These are phyloP conservation scores for Diaporthe capsici DNA, from an alignment of 2,329 filamentous ascomycete genomes.

Conservation along the genomic window DNA sequence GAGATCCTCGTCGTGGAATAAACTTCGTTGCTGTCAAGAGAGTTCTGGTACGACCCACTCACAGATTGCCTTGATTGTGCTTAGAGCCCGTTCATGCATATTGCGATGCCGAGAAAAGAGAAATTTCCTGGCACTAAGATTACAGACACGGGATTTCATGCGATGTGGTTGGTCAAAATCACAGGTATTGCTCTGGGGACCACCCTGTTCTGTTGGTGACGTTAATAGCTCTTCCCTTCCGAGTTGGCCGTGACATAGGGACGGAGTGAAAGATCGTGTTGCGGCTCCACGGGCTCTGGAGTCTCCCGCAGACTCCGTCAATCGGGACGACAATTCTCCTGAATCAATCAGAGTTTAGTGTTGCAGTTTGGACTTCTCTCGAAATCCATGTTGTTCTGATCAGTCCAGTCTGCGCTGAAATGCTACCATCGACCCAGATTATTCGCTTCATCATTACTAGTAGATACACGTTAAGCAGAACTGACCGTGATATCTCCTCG, in stretches of 20 bases:
- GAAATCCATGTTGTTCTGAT: no score
- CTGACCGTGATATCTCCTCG: neutral
- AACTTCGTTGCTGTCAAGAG: slow-evolving; percentile 9
- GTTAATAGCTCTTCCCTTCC: neutral
- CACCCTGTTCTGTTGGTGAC: neutral
- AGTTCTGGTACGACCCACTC: slow-evolving; percentile 15
- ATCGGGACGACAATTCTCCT: neutral
- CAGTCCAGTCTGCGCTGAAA: no score
- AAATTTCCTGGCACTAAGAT: neutral
- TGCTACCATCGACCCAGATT: neutral
- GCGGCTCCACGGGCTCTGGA: neutral
- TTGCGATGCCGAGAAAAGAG: no score
- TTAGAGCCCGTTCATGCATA: neutral
- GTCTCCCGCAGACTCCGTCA: neutral
- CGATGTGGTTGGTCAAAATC: neutral
- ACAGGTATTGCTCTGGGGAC: neutral
- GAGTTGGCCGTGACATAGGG: neutral
- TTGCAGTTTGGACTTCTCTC: neutral
- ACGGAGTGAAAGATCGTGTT: neutral
- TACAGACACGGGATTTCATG: neutral
- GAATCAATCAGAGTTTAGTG: neutral
- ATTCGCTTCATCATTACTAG: slow-evolving; percentile 16
- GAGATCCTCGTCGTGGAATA: neutral
- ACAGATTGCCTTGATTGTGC: neutral
- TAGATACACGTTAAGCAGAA: neutral